Evolutionary conservation across 305 asterid genomes (phyloP), one percentile per base, ranked within the genome.

Genomic region (Plantago rigida): DNA sequence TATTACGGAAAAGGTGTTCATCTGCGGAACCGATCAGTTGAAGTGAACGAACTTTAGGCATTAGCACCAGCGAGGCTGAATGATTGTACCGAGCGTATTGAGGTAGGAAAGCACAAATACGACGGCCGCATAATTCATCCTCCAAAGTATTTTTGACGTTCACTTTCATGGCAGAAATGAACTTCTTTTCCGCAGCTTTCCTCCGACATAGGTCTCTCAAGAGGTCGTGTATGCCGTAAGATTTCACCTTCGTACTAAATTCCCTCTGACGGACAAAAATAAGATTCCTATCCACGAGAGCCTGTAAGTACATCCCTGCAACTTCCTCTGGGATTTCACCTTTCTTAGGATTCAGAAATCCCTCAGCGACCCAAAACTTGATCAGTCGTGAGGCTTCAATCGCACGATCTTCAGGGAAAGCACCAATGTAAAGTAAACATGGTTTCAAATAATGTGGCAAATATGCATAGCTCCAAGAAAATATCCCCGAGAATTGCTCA

Each of bases 391-490:
- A 49, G 4, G 54, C 28, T 49, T 14, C 12, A 49, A 49, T 49
- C 12, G 17, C 26, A 49, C 13, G 12, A 26, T 49, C 54, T 26
- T 49, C 54, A 0, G 54, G 54, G 13, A 14, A 49, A 49, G 54
- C 54, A 49, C 54, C 26, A 11, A 8, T 31, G 7, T 31, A 31
- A 31, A 31, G 39, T 31, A 47, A 47, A 47, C 51, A 47, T 7
- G 51, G 54, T 49, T 49, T 49, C 13, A 49, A 26, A 49, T 49
- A 49, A 49, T 49, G 54, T 5, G 54, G 54, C 54, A 49, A 49
- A 49, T 49, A 11, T 8, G 54, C 24, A 49, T 14, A 49, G 24
- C 54, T 49, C 54, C 24, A 49, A 14, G 54, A 49, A 49, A 49
- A 49, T 3, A 49, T 49, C 24, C 54, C 54, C 17, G 26, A 49